These are phyloP conservation scores for Hypericum androsaemum DNA, from an alignment of 345 rosid genomes.

Conservation along the genomic window DNA sequence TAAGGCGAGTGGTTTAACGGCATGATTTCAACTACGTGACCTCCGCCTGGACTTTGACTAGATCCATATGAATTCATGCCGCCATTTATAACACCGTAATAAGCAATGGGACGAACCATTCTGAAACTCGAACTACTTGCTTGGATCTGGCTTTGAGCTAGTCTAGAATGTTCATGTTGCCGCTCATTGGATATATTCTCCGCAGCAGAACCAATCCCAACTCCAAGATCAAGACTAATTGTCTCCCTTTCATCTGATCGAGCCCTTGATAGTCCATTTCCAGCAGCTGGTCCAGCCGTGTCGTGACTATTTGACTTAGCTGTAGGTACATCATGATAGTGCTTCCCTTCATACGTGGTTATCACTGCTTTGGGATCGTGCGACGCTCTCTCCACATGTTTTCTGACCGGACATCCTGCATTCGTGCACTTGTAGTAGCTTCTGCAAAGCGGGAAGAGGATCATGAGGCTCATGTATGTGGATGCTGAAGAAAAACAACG, in stretches of 20 bases:
- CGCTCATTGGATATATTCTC: slow-evolving; percentile 41
- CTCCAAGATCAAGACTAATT: slow-evolving; percentile 92
- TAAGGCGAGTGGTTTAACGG: slow-evolving; percentile 50
- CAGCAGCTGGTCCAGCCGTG: slow-evolving; percentile 33
- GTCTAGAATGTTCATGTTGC: slow-evolving; percentile 30
- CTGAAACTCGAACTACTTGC: slow-evolving; percentile 39
- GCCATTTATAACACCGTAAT: slow-evolving; percentile 47
- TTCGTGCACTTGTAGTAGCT: slow-evolving; percentile 97
- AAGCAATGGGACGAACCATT: slow-evolving; percentile 28
- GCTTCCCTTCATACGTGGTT: slow-evolving; percentile 98
- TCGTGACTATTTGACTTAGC: slow-evolving; percentile 62
- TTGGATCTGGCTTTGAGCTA: slow-evolving; percentile 29
- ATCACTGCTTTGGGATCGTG: slow-evolving; percentile 98
- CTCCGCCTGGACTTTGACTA: slow-evolving; percentile 42
- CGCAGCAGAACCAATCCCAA: slow-evolving; percentile 53
- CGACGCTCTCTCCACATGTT: slow-evolving; percentile 99
- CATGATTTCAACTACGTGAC: slow-evolving; percentile 35
- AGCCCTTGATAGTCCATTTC: slow-evolving; percentile 36
- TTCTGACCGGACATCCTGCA: slow-evolving; percentile 87
- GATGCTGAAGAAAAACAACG: too few relatives aligned
- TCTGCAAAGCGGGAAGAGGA: slow-evolving; percentile 32
- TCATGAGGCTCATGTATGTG: too few relatives aligned
- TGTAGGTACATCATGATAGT: slow-evolving; percentile 85
- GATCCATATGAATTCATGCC: slow-evolving; percentile 41
- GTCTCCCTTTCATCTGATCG: slow-evolving; percentile 47